Evolutionary conservation across 78 protist genomes (phyloP).

Genomic region (Capsaspora owczarzaki): DNA sequence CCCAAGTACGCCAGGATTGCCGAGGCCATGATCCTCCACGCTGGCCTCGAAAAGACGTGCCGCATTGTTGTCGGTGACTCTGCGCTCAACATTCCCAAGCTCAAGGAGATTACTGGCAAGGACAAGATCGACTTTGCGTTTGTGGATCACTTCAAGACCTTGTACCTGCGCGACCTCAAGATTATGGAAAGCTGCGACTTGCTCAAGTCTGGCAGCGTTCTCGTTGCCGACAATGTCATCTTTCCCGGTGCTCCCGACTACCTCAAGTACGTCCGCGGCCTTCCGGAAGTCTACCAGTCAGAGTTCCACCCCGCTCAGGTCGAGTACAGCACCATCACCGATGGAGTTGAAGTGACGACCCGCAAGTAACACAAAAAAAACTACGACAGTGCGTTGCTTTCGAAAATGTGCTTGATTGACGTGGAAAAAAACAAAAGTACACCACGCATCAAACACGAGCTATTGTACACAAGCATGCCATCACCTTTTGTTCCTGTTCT

Average conservation of each 20-base stretch:
- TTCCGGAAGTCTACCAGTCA: no score
- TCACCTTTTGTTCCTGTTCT: no score
- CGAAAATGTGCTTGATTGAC: no score
- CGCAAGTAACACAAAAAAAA: no score
- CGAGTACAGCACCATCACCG: no score
- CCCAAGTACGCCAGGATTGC: not conserved
- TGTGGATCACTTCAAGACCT: not conserved
- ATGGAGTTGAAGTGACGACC: no score
- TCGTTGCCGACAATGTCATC: not conserved
- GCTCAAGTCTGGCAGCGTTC: not conserved
- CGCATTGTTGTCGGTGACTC: not conserved
- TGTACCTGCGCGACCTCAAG: not conserved
- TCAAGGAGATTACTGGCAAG: not conserved
- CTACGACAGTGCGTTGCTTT: no score
- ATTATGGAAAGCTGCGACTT: not conserved
- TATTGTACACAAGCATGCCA: no score
- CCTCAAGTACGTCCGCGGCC: conserved; percentile 4
- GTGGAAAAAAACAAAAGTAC: no score
- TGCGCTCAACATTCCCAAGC: not conserved
- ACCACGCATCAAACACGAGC: no score
- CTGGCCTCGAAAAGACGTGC: not conserved
- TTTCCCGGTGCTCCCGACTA: not conserved
- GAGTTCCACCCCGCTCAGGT: no score
- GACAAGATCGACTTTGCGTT: not conserved
- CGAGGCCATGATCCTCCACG: not conserved